Base-by-base conservation (phyloP, 2,329 filamentous ascomycete species). In the Phoma sp. region DNA sequence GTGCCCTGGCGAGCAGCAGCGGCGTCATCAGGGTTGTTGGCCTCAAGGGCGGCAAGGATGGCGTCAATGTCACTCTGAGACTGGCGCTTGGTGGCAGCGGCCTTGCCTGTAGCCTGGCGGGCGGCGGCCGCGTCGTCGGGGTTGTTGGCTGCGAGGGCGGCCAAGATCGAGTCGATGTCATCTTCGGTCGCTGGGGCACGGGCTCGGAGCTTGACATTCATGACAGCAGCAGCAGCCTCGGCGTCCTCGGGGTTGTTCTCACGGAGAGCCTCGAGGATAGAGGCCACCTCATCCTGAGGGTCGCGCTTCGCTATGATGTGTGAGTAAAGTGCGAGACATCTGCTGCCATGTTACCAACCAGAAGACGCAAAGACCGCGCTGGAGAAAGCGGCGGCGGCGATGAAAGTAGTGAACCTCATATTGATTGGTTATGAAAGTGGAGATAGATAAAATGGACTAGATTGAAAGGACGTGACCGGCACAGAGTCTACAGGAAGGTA, bases 161-260 rank as follows among this genome's bases (percentile, higher is more conserved):
- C 64, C 22, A 68, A 50, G 39, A 69, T 67, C 33, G 52, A 57
- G 33, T 41, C 40, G 11, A 69, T 22, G 32, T 69, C 65, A 47
- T 61, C 50, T 37, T 68, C 62, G 38, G 61, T 58, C 41, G 45
- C 55, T 7, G 63, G 56, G 22, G 52, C 50, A 22, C 61, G 57
- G 23, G 53, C 56, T 25, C 64, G 60, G 10, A 67, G 64, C 55
- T 67, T 68, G 51, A 67, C 55, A 30, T 63, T 62, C 64, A 67
- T 63, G 57, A 57, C 56, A 7, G 66, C 32, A 2, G 65, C 66
- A 2, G 64, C 64, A 27, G 65, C 65, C 18, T 64, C 61, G 33
- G 66, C 64, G 18, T 69, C 66, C 27, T 67, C 61, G 9, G 68
- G 66, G 52, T 66, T 69, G 60, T 69, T 67, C 38, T 56, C 59